phyloP scores from a whole-genome alignment of 495 filamentous ascomycete species.

The Lichina pygmaea region DNA sequence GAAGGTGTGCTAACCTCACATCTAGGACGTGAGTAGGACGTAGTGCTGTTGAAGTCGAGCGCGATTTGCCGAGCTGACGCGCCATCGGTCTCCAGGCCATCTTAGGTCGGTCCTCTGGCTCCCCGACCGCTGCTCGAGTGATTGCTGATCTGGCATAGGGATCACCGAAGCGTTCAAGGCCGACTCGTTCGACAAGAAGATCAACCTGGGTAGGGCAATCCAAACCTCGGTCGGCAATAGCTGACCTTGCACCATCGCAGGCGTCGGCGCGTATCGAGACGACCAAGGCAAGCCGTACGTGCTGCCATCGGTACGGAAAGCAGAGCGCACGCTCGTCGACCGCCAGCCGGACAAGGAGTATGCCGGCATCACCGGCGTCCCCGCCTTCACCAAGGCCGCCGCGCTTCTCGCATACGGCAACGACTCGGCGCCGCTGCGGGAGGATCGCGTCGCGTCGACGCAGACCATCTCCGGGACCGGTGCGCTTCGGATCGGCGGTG shows the following conservation, averaged over 20 bases:
- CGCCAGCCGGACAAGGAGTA: slow-evolving; percentile 83
- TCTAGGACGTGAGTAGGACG: slow-evolving; percentile 29
- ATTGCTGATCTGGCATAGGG: slow-evolving; percentile 19
- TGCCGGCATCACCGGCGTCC: slow-evolving; percentile 86
- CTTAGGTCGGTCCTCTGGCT: slow-evolving; percentile 26
- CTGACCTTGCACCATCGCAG: slow-evolving; percentile 13
- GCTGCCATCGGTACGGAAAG: slow-evolving; percentile 69
- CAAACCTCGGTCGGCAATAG: background rate
- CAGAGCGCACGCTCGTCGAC: slow-evolving; percentile 65
- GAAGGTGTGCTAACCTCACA: background rate
- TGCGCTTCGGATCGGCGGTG: slow-evolving; percentile 78
- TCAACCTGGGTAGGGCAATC: slow-evolving; percentile 56
- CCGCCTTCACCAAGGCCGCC: slow-evolving; percentile 76
- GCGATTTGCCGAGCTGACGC: background rate
- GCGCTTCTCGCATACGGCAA: slow-evolving; percentile 72
- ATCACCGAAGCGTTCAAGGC: slow-evolving; percentile 99
- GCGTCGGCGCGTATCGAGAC: slow-evolving; percentile 68
- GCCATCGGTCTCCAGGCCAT: slow-evolving; percentile 28
- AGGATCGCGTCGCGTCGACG: slow-evolving; percentile 67
- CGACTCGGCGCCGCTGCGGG: slow-evolving; percentile 44
- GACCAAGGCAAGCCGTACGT: slow-evolving; percentile 94
- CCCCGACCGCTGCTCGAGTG: background rate
- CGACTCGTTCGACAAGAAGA: slow-evolving; percentile 73
- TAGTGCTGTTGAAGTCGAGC: background rate
- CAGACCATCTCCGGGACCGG: slow-evolving; percentile 97